Conservation (phyloP, 306 rosid species). For the Acmispon strigosus region DNA sequence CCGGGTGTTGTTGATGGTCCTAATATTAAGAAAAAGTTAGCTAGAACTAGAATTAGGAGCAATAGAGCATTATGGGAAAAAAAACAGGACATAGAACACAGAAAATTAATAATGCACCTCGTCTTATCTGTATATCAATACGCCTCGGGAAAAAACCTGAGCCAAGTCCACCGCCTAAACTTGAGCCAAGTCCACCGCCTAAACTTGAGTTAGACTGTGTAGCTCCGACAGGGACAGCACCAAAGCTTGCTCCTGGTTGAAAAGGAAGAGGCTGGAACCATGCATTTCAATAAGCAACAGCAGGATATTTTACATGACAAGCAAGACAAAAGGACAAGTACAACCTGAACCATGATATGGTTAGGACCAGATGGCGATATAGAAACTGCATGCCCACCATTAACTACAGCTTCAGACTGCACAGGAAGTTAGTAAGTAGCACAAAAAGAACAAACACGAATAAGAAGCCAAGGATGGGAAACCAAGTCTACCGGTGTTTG, state of each 20-base stretch:
- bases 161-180: slow-evolving; percentile 55
- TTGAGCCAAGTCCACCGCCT: slow-evolving; percentile 58
- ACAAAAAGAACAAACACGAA: slow-evolving; percentile 16
- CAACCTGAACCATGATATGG: slow-evolving; percentile 97
- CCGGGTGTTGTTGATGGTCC: slow-evolving; percentile 55
- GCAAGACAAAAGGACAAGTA: slow-evolving; percentile 18
- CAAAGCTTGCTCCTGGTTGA: slow-evolving; percentile 62
- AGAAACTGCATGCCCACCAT: slow-evolving; percentile 96
- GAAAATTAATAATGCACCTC: slow-evolving; percentile 46
- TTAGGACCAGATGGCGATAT: slow-evolving; percentile 88
- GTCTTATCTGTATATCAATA: slow-evolving; percentile 90
- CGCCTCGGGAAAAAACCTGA: slow-evolving; percentile 76
- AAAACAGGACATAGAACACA: not conserved
- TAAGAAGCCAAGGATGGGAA: slow-evolving; percentile 24
- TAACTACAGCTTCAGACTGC: slow-evolving; percentile 94
- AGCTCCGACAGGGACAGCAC: slow-evolving; percentile 69
- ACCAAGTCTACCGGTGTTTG: slow-evolving; percentile 63
- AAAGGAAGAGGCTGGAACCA: slow-evolving; percentile 86
- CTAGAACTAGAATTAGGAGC: not conserved
- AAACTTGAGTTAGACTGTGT: slow-evolving; percentile 67
- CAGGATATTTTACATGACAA: slow-evolving; percentile 13
- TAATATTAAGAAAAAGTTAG: slow-evolving; percentile 25
- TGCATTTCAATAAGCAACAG: slow-evolving; percentile 41
- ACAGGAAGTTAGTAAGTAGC: slow-evolving; percentile 20
- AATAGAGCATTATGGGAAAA: not conserved